These are phyloP conservation scores for Amanita rubescens DNA, from an alignment of 768 basidiomycete species.

Conservation along the genomic window DNA sequence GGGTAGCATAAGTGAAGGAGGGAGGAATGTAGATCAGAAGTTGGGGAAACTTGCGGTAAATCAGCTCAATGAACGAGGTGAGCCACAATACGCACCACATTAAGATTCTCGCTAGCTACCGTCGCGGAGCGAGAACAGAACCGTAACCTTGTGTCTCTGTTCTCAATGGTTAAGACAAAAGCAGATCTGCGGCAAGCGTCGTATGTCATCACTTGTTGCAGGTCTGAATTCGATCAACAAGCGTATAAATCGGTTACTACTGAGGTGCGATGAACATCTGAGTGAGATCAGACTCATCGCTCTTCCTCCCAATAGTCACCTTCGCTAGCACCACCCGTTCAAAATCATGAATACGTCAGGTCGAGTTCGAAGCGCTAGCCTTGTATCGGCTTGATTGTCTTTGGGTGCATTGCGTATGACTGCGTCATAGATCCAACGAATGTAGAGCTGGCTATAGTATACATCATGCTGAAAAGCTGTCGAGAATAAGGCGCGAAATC, in stretches of 20 bases:
- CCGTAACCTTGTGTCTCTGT: background rate
- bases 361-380: background rate
- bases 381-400: background rate
- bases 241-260: background rate
- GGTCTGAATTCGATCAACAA: background rate
- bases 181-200: background rate
- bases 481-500: background rate
- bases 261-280: background rate
- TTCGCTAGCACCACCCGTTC: background rate
- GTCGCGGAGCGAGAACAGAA: background rate
- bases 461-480: background rate
- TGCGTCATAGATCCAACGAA: constrained; percentile 1
- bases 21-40: background rate
- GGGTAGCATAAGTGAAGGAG: background rate
- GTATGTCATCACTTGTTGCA: background rate
- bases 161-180: background rate
- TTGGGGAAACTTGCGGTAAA: background rate
- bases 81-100: too few relatives aligned
- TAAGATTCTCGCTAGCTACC: background rate
- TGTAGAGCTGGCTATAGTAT: background rate
- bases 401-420: background rate
- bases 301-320: background rate
- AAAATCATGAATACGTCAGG: background rate
- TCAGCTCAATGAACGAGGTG: background rate
- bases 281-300: background rate